These are phyloP conservation scores for Linum lewisii DNA, from an alignment of 345 rosid genomes.

Conservation along the genomic window DNA sequence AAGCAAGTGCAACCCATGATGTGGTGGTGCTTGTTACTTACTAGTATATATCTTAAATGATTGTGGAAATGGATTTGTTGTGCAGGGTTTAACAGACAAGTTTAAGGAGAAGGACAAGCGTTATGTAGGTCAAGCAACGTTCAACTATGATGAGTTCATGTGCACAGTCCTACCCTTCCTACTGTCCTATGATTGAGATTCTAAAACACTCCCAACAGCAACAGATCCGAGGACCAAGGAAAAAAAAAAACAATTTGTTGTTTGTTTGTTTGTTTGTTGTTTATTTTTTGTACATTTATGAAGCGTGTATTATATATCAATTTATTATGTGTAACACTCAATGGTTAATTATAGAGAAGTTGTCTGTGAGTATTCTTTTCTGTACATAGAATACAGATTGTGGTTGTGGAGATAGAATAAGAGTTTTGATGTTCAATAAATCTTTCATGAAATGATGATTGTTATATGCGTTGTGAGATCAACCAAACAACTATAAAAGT, in stretches of 20 bases:
- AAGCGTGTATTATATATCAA: not conserved
- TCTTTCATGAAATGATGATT: not conserved
- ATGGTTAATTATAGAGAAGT: not conserved
- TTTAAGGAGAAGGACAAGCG: slow-evolving; percentile 54
- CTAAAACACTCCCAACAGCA: not conserved
- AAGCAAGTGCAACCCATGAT: too few species aligned
- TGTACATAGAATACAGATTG: not conserved
- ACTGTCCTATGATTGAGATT: slow-evolving; percentile 37
- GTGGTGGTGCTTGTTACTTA: too few species aligned
- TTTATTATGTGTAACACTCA: not conserved
- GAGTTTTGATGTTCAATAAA: not conserved
- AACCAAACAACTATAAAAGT: too few species aligned
- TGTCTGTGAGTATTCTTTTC: not conserved
- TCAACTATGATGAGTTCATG: slow-evolving; percentile 54
- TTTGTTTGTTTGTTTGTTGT: not conserved
- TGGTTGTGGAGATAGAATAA: too few species aligned
- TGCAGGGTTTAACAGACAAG: slow-evolving; percentile 60
- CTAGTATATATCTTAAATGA: not conserved
- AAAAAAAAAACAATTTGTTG: too few species aligned
- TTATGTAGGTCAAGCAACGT: slow-evolving; percentile 37
- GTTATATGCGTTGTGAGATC: too few species aligned
- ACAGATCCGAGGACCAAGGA: too few species aligned
- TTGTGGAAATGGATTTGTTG: not conserved
- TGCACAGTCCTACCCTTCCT: slow-evolving; percentile 52
- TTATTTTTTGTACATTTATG: not conserved